A percentile compares a stretch with the other conserved stretches of the same genome.
Conservation (phyloP, 495 filamentous ascomycete species). For the Cudoniella acicularis region DNA sequence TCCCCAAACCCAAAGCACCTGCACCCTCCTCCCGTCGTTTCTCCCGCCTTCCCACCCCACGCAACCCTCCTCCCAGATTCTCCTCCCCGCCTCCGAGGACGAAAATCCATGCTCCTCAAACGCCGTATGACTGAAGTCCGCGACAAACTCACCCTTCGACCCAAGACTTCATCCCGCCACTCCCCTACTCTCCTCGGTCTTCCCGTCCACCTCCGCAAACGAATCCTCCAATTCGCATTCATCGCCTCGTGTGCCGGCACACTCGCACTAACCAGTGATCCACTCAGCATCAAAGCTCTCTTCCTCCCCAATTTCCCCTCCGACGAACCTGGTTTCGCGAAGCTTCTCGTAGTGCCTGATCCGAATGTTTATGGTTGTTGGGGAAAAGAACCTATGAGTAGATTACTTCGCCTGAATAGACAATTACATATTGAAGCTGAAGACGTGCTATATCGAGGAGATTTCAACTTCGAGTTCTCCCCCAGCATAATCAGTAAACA, state of each 20-base stretch:
- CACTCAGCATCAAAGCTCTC: neutral
- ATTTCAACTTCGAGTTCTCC: neutral
- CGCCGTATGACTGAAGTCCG: neutral
- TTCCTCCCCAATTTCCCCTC: neutral
- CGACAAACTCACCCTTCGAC: neutral
- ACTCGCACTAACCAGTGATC: neutral
- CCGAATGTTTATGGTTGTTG: neutral
- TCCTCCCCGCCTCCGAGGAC: neutral
- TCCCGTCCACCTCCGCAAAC: neutral
- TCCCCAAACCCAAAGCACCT: neutral
- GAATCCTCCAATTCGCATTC: neutral
- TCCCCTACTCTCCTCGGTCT: neutral
- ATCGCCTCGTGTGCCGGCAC: neutral
- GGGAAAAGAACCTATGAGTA: neutral
- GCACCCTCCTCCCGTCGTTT: neutral
- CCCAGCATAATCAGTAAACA: neutral
- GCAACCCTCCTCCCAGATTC: neutral
- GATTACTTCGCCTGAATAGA: neutral
- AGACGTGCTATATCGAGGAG: neutral
- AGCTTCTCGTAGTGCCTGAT: neutral
- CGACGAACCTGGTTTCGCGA: neutral
- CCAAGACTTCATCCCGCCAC: neutral
- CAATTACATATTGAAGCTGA: neutral
- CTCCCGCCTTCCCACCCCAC: neutral
- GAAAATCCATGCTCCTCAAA: neutral